A percentile compares a stretch with the other conserved stretches of the same genome.
Evolutionary conservation across 129 eudicot species (phyloP).

Genomic region (Silybum marianum): DNA sequence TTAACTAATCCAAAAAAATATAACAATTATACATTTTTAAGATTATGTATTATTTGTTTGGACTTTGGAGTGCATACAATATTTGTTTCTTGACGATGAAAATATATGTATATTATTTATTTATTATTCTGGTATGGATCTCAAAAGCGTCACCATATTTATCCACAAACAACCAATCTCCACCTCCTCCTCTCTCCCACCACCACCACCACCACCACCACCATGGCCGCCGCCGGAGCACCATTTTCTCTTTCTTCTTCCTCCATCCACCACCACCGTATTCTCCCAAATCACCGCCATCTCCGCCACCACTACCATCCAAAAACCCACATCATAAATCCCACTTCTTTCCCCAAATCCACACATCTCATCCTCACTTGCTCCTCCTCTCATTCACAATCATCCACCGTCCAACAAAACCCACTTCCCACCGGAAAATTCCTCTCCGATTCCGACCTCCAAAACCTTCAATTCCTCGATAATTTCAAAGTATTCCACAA

Average conservation of each 20-base stretch:
- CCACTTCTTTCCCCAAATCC: constrained; percentile 41
- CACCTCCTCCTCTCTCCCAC: not conserved
- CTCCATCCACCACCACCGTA: constrained; percentile 32
- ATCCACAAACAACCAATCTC: constrained; percentile 22
- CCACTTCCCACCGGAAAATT: constrained; percentile 58
- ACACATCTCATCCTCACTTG: constrained; percentile 34
- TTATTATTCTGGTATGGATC: not conserved
- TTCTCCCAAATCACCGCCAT: constrained; percentile 23
- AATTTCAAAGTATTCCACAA: constrained; percentile 55
- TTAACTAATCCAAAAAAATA: no score
- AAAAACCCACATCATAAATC: constrained; percentile 20
- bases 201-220: constrained; percentile 9
- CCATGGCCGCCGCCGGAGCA: constrained; percentile 30
- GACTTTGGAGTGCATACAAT: no score
- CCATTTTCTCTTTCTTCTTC: constrained; percentile 44
- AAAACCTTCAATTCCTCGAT: constrained; percentile 57
- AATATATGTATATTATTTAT: not conserved
- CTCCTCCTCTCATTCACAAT: constrained; percentile 32
- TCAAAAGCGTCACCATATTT: not conserved
- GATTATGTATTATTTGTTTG: no score
- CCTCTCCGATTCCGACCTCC: constrained; percentile 58
- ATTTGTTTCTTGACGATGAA: no score
- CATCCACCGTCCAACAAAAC: constrained; percentile 42
- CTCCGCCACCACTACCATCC: constrained; percentile 29
- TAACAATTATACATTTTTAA: no score